Base-by-base conservation (phyloP, 495 filamentous ascomycete species). In the Penicillium manginii region DNA sequence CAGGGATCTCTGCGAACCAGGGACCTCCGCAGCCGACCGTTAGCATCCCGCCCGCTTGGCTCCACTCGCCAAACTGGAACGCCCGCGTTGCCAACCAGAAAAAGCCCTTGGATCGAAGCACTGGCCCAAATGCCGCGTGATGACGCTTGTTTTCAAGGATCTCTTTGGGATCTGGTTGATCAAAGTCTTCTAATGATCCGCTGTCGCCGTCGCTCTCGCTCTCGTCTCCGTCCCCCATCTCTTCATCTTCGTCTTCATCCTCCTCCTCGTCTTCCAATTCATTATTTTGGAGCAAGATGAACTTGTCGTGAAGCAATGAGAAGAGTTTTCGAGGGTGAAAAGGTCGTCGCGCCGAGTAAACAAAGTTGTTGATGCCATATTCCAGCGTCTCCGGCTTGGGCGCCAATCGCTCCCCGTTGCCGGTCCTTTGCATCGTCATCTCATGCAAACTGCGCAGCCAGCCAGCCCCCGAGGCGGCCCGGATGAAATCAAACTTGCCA, bases 21-120 rank as follows among this genome's bases (percentile, higher is more conserved):
- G 76, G 72, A 1, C 79, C 79, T 19, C 82, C 81, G 33, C 78
- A 80, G 2, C 74, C 70, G 18, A 86, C 63, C 0, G 83, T 85
- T 50, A 86, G 63, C 78, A 86, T 86, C 5, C 77, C 81, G 4
- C 83, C 83, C 1, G 83, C 82, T 63, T 85, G 82, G n/a, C 78
- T 83, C 83, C 83, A 86, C 66, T 84, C 82, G 50, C 82, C 82
- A 18, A 75, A 76, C 17, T 77, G 75, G 51, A 69, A 62, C 1
- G 78, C 74, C 2, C 80, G 72, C 46, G 75, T 80, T 0, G 77
- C 65, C 3, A 81, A 64, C 78, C 78, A 81, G 60, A 77, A 73
- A 57, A 76, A 75, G 50, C 79, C 78, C 51, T 81, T 81, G 35
- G 76, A 78, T 37, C 77, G 79, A 15, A 81, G 72, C 14, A 79